A percentile compares a stretch with the other conserved stretches of the same genome.
phyloP scores from a whole-genome alignment of 441 rosid species.

The Pelargonium cotyledonis region DNA sequence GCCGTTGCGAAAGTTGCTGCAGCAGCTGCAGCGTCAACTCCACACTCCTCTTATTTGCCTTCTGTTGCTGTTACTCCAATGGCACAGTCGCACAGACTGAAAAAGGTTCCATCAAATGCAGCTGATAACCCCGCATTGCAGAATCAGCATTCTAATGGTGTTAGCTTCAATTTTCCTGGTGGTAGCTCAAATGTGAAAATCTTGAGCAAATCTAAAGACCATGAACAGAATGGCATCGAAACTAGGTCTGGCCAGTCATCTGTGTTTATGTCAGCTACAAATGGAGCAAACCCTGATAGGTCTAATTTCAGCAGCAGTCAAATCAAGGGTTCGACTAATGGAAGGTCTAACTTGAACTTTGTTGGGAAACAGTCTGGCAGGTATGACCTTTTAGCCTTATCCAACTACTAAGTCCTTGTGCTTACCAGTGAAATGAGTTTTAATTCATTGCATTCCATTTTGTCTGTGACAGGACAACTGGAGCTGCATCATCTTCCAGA shows the following conservation, averaged over 20 bases:
- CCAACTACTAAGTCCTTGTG: neutral
- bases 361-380: constrained; percentile 53
- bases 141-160: constrained; percentile 36
- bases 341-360: constrained; percentile 37
- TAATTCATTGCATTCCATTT: constrained; percentile 1
- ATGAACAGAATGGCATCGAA: constrained; percentile 27
- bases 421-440: neutral
- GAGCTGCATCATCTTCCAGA: constrained; percentile 34
- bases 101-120: constrained; percentile 33
- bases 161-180: constrained; percentile 24
- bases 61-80: constrained; percentile 90
- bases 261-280: neutral
- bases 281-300: constrained; percentile 36
- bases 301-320: constrained; percentile 22
- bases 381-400: constrained; percentile 21
- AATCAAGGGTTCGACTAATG: constrained; percentile 41
- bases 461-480: constrained; percentile 36
- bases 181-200: constrained; percentile 41
- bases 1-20: constrained; percentile 90
- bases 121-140: neutral
- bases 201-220: constrained; percentile 49
- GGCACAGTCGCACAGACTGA: constrained; percentile 71
- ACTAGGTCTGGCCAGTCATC: neutral
- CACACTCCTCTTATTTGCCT: constrained; percentile 60
- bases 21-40: constrained; percentile 56